Evolutionary conservation across 768 basidiomycete species (phyloP).

Genomic region (Rhodotorula kratochvilovae): DNA sequence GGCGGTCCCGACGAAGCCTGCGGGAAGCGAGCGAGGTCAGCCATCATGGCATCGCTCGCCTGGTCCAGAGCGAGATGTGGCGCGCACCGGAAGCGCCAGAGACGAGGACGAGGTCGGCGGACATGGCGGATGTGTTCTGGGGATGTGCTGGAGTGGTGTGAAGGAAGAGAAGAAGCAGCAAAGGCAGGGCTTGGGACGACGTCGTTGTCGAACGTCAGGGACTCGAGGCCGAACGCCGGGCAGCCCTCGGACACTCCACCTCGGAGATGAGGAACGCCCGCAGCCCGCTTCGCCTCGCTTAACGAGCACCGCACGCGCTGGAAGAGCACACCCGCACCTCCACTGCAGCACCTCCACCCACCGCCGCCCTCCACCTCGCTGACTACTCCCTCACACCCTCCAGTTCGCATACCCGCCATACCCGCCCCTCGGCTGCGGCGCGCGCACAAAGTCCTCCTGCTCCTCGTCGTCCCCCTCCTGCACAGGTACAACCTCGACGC

Average conservation of each 20-base stretch:
- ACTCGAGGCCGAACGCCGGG: too few relatives aligned
- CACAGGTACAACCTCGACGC: constrained; percentile 13
- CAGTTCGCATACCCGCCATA: not conserved
- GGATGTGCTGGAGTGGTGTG: not conserved
- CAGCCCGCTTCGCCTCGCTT: not conserved
- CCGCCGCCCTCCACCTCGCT: not conserved
- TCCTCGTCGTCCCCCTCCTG: not conserved
- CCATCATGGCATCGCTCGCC: too few relatives aligned
- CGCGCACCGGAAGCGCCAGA: constrained; percentile 9
- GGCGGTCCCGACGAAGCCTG: constrained; percentile 17
- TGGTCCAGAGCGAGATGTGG: too few relatives aligned
- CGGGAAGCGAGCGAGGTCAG: rapidly evolving
- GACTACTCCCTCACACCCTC: not conserved
- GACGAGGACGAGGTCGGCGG: constrained; percentile 28
- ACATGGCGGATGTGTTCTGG: not conserved
- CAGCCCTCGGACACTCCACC: too few relatives aligned
- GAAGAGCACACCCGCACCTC: too few relatives aligned
- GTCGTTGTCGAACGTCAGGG: too few relatives aligned
- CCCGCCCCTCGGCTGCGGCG: not conserved
- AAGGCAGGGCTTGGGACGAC: too few relatives aligned
- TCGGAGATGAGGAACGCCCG: not conserved
- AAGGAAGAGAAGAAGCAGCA: not conserved
- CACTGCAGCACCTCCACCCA: not conserved
- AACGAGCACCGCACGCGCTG: too few relatives aligned
- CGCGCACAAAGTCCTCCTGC: not conserved